Evolutionary conservation across 345 rosid species (phyloP).

Genomic region (Gossypium stocksii): DNA sequence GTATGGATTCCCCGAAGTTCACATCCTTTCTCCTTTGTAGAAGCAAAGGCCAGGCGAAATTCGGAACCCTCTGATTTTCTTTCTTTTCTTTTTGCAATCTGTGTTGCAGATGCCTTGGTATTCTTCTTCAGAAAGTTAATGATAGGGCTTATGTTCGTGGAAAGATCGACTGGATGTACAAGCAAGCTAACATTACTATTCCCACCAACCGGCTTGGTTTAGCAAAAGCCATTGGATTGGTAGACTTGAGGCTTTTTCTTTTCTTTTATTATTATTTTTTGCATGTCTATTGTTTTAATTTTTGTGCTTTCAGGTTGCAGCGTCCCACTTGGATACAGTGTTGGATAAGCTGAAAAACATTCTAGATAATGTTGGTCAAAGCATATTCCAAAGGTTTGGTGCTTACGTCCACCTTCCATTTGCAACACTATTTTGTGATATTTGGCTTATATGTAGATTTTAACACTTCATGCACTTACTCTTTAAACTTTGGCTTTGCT

Average conservation of each 20-base stretch:
- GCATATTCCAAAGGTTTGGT: conserved; percentile 72
- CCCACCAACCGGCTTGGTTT: conserved; percentile 92
- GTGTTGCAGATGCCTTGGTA: conserved; percentile 72
- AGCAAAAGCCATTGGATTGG: conserved; percentile 99
- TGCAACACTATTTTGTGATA: not conserved
- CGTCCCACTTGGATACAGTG: conserved; percentile 91
- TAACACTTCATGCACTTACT: conserved; percentile 3
- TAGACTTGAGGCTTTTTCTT: conserved; percentile 28
- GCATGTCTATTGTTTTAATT: conserved; percentile 17
- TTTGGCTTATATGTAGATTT: not conserved
- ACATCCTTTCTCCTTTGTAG: not conserved
- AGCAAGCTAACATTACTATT: conserved; percentile 74
- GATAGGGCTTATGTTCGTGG: conserved; percentile 73
- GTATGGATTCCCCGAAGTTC: conserved; percentile 1
- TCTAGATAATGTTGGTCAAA: conserved; percentile 77
- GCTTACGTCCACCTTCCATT: not conserved
- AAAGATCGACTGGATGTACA: conserved; percentile 88
- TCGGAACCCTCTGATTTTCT: not conserved
- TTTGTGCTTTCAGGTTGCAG: conserved; percentile 72
- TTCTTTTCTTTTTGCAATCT: conserved; percentile 9
- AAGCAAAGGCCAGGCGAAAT: not conserved
- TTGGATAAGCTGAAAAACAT: conserved; percentile 85
- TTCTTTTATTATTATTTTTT: conserved; percentile 12
- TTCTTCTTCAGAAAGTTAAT: conserved; percentile 88
- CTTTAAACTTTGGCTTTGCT: conserved; percentile 6